phyloP scores from a whole-genome alignment of 2,329 filamentous ascomycete genomes.

The Ophiosphaerella korrae region DNA sequence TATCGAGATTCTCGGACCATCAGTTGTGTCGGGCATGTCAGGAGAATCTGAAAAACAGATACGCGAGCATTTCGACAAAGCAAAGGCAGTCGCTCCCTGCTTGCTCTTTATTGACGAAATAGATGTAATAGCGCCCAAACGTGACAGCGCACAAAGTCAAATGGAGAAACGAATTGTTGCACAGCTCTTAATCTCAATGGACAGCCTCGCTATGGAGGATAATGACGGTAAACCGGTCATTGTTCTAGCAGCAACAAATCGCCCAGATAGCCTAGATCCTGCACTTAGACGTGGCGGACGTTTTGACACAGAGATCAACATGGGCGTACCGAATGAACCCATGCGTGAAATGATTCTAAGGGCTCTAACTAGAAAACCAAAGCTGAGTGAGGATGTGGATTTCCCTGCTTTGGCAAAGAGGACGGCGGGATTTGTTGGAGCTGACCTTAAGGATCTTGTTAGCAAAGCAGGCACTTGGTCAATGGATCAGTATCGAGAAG shows the following conservation, averaged over 20 bases:
- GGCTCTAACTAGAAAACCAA: constrained; percentile 70
- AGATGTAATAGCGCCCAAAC: constrained; percentile 86
- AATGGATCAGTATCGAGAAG: constrained; percentile 64
- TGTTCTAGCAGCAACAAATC: constrained; percentile 88
- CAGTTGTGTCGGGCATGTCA: constrained; percentile 83
- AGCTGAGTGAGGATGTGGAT: constrained; percentile 72
- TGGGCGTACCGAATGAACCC: constrained; percentile 81
- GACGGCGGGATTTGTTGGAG: constrained; percentile 91
- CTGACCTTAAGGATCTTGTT: constrained; percentile 77
- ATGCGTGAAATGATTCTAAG: constrained; percentile 79
- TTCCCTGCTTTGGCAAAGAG: constrained; percentile 75
- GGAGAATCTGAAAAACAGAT: constrained; percentile 89
- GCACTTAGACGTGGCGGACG: constrained; percentile 73
- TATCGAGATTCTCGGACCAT: constrained; percentile 80
- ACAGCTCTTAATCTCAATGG: constrained; percentile 86
- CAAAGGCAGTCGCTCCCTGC: constrained; percentile 82
- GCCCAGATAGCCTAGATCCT: constrained; percentile 83
- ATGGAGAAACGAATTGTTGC: constrained; percentile 88
- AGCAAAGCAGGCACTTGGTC: constrained; percentile 68
- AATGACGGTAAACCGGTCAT: constrained; percentile 80
- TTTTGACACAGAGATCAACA: constrained; percentile 84
- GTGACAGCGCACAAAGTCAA: constrained; percentile 80
- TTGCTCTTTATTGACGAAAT: constrained; percentile 92
- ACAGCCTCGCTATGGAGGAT: constrained; percentile 72
- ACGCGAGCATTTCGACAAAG: constrained; percentile 84